These are phyloP conservation scores for Fraxinus xanthoxyloides DNA, from an alignment of 305 asterid species.

Conservation along the genomic window DNA sequence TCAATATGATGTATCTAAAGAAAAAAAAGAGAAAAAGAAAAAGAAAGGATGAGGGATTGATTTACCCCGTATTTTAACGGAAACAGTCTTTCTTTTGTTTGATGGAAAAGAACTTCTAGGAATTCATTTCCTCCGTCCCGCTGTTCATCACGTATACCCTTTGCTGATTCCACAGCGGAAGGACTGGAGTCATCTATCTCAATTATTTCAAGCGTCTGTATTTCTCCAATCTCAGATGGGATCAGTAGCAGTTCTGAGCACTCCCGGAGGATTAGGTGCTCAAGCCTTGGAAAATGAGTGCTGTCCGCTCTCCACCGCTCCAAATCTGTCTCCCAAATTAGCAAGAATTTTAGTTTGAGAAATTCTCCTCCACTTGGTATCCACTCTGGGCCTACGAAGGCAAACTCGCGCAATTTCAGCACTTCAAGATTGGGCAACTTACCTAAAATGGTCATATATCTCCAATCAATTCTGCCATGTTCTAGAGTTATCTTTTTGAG, in stretches of 20 bases:
- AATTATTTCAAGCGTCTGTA: neutral
- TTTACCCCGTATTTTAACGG: neutral
- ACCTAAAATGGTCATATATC: neutral
- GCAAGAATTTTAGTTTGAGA: too few relatives aligned
- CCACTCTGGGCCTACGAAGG: neutral
- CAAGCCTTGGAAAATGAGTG: neutral
- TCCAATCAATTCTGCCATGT: neutral
- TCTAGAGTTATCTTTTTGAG: neutral
- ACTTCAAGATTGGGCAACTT: neutral
- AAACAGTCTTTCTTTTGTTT: neutral
- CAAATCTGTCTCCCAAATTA: too few relatives aligned
- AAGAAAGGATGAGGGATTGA: neutral
- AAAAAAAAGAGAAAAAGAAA: too few relatives aligned
- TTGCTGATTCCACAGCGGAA: slow-evolving; percentile 7
- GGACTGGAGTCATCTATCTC: neutral
- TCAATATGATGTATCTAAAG: too few relatives aligned
- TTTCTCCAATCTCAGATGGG: neutral
- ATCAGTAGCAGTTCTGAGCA: neutral
- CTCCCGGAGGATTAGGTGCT: neutral
- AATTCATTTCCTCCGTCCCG: slow-evolving; percentile 15
- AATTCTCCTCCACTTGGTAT: neutral
- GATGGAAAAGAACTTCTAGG: slow-evolving; percentile 7
- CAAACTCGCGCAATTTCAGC: neutral
- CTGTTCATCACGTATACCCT: slow-evolving; percentile 26
- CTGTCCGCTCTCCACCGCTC: too few relatives aligned